Evolutionary conservation across 2,329 filamentous ascomycete species (phyloP), one percentile per base, ranked within the genome.

Genomic region (Talaromyces sp.): DNA sequence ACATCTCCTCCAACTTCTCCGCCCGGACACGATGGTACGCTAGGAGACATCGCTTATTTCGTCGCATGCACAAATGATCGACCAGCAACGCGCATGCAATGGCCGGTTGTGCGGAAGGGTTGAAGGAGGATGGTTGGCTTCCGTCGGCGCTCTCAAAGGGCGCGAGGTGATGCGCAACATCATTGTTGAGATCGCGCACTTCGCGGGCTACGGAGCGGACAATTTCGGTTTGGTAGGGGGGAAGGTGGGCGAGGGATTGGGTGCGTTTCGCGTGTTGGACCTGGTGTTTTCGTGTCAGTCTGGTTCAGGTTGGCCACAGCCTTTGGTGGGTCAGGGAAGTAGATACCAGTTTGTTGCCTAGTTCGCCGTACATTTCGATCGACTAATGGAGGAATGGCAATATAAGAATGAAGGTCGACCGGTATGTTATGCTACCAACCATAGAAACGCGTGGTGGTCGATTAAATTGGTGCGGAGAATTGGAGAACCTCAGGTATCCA

Each of bases 231-330:
- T 96, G 93, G 77, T 98, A 98, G 3, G 93, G 89, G 0, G 95
- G 95, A 2, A 99, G 86, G 75, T 96, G 88, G 37, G 89, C 82
- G 64, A 99, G 87, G 69, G 91, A 90, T 78, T 95, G 92, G 19
- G 91, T 96, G 75, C 95, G 88, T 84, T 98, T 98, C 77, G 95
- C 95, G 83, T 98, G 91, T 83, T 94, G 90, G 71, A 96, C 93
- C 92, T 97, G 49, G 41, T 37, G 58, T 27, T 17, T 43, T 43
- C n/a, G n/a, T 22, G 37, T 43, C 39, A 45, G 56, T 58, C 19
- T 4, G 35, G 35, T 45, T 58, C 25, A 3, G 17, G 19, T 58
- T 27, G 19, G 8, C 19, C 10, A 5, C 3, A 5, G 10, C 9
- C 31, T 27, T 27, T 41, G 54, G 35, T 27, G 6, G 15, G 22